Evolutionary conservation across 805 yeast species (phyloP).

Genomic region (Saccharomyces kudriavzevii): DNA sequence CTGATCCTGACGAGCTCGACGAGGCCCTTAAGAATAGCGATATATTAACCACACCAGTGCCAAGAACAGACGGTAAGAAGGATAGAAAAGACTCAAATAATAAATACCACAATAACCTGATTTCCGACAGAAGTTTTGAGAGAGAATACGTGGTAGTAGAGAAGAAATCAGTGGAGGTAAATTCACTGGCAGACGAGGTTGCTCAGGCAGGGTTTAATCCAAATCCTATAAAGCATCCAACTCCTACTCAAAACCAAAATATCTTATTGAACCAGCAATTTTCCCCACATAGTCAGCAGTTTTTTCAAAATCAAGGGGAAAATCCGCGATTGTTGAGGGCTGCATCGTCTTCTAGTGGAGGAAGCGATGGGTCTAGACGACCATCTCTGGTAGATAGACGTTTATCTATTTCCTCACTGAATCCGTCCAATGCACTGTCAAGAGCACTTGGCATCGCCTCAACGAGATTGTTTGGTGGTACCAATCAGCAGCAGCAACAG

Average conservation of each 20-base stretch:
- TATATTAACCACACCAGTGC: background rate
- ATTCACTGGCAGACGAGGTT: conserved; percentile 89
- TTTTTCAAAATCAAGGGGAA: background rate
- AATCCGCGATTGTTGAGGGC: background rate
- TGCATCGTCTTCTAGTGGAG: conserved; percentile 37
- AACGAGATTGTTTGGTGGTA: conserved; percentile 68
- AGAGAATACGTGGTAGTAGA: conserved; percentile 92
- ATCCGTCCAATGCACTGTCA: conserved; percentile 82
- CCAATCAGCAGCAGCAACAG: conserved; percentile 19
- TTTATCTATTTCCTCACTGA: conserved; percentile 54
- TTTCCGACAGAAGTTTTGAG: conserved; percentile 51
- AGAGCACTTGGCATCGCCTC: conserved; percentile 85
- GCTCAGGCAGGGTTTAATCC: conserved; percentile 32
- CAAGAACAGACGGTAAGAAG: background rate
- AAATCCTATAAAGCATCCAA: background rate
- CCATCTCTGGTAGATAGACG: conserved; percentile 58
- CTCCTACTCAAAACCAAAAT: background rate
- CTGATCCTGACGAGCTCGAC: background rate
- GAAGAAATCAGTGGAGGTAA: conserved; percentile 89
- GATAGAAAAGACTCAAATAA: conserved; percentile 5
- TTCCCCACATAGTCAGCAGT: background rate
- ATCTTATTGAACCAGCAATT: background rate
- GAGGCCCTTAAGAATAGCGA: background rate
- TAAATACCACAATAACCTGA: conserved; percentile 2
- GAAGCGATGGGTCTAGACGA: conserved; percentile 44